Evolutionary conservation across 768 basidiomycete genomes (phyloP), one percentile per base, ranked within the genome.

Genomic region (Phanerochaete carnosa): DNA sequence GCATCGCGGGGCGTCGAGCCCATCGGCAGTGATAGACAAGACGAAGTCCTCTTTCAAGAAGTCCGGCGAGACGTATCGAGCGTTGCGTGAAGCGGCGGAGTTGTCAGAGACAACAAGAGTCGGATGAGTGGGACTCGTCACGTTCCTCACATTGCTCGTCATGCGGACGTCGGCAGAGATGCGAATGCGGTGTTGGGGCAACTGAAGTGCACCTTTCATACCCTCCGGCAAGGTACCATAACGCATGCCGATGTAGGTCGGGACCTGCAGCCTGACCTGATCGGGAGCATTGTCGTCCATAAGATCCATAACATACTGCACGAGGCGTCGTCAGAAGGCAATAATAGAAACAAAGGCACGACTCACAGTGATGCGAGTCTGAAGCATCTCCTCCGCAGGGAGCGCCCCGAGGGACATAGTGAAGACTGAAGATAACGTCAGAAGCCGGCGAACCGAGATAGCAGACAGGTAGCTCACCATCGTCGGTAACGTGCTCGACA

Each of bases 1-100:
- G 61, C 84, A 85, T 9, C 85, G 77, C 1, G 87, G 83, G 8
- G 69, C 64, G 64, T 86, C 85, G 2, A 87, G 68, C 5, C 74
- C 80, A 1, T 79, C 72, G 0, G 85, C 81, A 25, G 76, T 69
- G 25, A 87, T 73, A 1, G 77, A 71, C 28, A 88, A 62, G 3
- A 85, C 76, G 43, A 88, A 84, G 63, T 86, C 84, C 5, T 73
- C 61, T 0, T 70, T 69, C 16, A 87, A 74, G 63, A 79, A 81
- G 1, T 69, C 69, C 1, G 59, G 25, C 1, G 85, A 83, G 11
- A 69, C 65, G 70, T 75, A 78, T 23, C 75, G 75, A 16, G 74
- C 72, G 8, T 80, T 76, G 30, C 71, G 9, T 82, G 79, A 37
- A 62, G 12, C 57, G 55, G 69, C 74, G 0, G 76, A 78, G 23